A percentile compares a stretch with the other conserved stretches of the same genome.
Conservation (phyloP, 2,329 filamentous ascomycete species). For the Aspergillus felis region DNA sequence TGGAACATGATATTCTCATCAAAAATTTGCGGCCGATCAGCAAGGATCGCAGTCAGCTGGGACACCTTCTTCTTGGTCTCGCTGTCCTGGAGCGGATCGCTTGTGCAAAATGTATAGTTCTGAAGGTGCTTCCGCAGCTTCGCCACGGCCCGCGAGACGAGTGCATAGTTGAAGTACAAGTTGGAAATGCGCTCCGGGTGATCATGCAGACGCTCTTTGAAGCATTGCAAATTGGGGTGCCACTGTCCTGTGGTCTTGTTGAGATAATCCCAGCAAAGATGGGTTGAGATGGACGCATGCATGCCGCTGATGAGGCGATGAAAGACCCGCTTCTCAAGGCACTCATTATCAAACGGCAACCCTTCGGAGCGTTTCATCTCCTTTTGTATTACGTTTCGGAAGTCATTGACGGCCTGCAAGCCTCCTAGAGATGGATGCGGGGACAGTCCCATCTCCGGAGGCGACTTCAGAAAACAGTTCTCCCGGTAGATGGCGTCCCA, state of each 20-base stretch:
- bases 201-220: slow-evolving; percentile 76
- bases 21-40: slow-evolving; percentile 71
- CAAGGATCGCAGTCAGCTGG: slow-evolving; percentile 67
- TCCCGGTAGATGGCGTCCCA: slow-evolving; percentile 97
- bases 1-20: slow-evolving; percentile 96
- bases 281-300: slow-evolving; percentile 95
- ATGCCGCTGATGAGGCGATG: slow-evolving; percentile 93
- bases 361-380: slow-evolving; percentile 47
- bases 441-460: slow-evolving; percentile 24
- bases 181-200: slow-evolving; percentile 92
- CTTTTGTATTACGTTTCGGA: slow-evolving; percentile 56
- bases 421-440: slow-evolving; percentile 37
- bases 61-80: slow-evolving; percentile 78
- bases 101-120: slow-evolving; percentile 86
- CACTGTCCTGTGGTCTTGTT: slow-evolving; percentile 93
- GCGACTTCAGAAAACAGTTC: slow-evolving; percentile 75
- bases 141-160: slow-evolving; percentile 85
- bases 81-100: slow-evolving; percentile 73
- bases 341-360: slow-evolving; percentile 82
- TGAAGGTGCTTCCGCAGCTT: slow-evolving; percentile 82
- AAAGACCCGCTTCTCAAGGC: slow-evolving; percentile 97
- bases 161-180: slow-evolving; percentile 97
- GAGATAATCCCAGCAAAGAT: slow-evolving; percentile 92
- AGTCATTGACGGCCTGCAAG: slow-evolving; percentile 56
- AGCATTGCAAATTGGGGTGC: slow-evolving; percentile 87